Base-by-base conservation (phyloP, 805 yeast genomes). In the Pichia californica region DNA sequence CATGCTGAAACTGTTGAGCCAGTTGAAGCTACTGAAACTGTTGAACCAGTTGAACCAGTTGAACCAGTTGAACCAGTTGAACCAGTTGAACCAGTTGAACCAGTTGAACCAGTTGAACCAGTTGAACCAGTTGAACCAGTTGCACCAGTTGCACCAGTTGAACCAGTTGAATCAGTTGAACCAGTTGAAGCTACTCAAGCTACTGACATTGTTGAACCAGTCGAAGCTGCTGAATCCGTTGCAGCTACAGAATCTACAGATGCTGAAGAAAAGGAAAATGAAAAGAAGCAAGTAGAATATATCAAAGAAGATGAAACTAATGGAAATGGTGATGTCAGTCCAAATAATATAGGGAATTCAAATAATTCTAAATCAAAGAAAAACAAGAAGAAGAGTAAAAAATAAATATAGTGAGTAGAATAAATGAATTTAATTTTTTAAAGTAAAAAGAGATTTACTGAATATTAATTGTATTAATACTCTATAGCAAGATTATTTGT, bases 381-480 rank as follows among this genome's bases (percentile, higher is more conserved):
- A 35, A 64, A 59, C 25, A 56, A 55, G 34, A 61, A 56, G 40
- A 63, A 64, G 39, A 59, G 58, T 43, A 65, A 57, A 30, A 36
- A 36, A 36, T 38, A 30, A 31, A 14, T 6, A 31, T 13, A 19
- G 20, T 31, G n/a, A n/a, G n/a, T n/a, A n/a, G n/a, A n/a, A n/a
- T n/a, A n/a, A n/a, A n/a, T n/a, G n/a, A n/a, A n/a, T n/a, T n/a
- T n/a, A n/a, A n/a, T n/a, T n/a, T 25, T 25, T 25, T 25, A 25
- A 8, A 25, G 10, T 25, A 25, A 25, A 8, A 25, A 14, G 11
- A 15, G 19, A 32, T 11, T 19, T 19, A 36, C 16, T 10, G 27
- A 19, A n/a, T n/a, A n/a, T n/a, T n/a, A n/a, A n/a, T n/a, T n/a
- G n/a, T n/a, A n/a, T n/a, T n/a, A n/a, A n/a, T n/a, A n/a, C n/a